Evolutionary conservation across 176 grass and related monocot genomes (phyloP), one percentile per base, ranked within the genome.

Genomic region (Bonia amplexicaulis): DNA sequence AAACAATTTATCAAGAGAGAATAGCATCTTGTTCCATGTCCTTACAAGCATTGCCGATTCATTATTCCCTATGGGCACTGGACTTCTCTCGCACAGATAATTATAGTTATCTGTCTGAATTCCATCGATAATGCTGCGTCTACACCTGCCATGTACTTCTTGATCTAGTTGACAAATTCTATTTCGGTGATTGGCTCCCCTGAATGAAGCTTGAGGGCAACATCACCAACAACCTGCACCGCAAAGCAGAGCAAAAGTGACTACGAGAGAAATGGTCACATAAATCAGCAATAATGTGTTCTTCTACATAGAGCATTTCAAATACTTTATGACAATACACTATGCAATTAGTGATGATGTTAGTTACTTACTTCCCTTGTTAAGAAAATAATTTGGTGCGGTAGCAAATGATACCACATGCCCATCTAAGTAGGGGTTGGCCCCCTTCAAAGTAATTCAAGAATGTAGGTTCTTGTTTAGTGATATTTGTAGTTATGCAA

Each of bases 201-300:
- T 10, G 89, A 84, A 80, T 95, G 95, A 77, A 98, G 87, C 66
- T 95, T 78, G 19, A 98, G 86, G 40, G 93, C 89, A 69, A 77
- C 73, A 53, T 95, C 95, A 37, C 93, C 95, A 74, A 95, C 85
- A 78, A 94, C 89, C 95, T 98, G 86, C 65, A 82, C 69, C 26
- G 40, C 19, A 66, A 76, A 58, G 51, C 35, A 64, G 29, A 72
- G 51, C 29, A 61, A 46, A 60, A 70, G 35, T 84, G 35, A 85
- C 44, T 42, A 67, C 27, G n/a, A 57, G 26, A 52, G 58, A 6
- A 42, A 70, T 66, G 46, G 20, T 55, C 27, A 72, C 35, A 55
- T 2, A 63, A 66, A 72, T 22, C 20, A 52, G 6, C 23, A 12
- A 17, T 4, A 11, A 16, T 60, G 20, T 48, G 6, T 80, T 79